Evolutionary conservation across 768 basidiomycete species (phyloP).

Genomic region (Naganishia friedmannii): DNA sequence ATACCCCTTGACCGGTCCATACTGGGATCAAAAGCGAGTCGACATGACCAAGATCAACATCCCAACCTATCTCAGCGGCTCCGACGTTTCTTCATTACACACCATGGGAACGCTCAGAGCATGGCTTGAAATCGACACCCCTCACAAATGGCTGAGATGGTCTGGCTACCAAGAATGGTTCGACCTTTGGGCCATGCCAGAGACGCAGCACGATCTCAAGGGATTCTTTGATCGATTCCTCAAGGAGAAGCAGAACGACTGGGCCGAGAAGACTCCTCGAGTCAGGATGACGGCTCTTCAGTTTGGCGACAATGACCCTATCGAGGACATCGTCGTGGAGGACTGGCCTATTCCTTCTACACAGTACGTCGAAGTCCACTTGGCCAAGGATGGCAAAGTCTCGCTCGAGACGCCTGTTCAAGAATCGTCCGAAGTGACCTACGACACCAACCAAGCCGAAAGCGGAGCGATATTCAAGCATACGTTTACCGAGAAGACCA

Average conservation of each 20-base stretch:
- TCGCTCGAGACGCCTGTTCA: constrained; percentile 18
- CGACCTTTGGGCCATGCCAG: constrained; percentile 28
- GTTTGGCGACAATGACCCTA: constrained; percentile 33
- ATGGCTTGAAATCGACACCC: constrained; percentile 11
- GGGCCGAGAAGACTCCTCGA: constrained; percentile 29
- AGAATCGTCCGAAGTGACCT: constrained; percentile 29
- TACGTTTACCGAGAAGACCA: constrained; percentile 18
- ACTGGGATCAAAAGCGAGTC: constrained; percentile 37
- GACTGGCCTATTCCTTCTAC: constrained; percentile 33
- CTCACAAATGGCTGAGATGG: constrained; percentile 22
- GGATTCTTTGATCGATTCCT: constrained; percentile 37
- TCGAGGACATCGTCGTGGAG: constrained; percentile 27
- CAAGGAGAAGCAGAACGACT: constrained; percentile 34
- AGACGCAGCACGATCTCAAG: constrained; percentile 31
- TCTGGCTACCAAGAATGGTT: constrained; percentile 34
- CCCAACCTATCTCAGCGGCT: constrained; percentile 32
- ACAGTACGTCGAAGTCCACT: constrained; percentile 29
- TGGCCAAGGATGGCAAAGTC: constrained; percentile 26
- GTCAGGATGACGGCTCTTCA: constrained; percentile 31
- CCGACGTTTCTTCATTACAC: constrained; percentile 31
- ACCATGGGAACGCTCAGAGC: constrained; percentile 35
- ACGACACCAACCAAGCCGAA: constrained; percentile 31
- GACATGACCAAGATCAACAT: constrained; percentile 31
- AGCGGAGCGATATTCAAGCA: constrained; percentile 25
- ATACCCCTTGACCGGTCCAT: constrained; percentile 8